Conservation (phyloP, 257 asterid genomes). For the Plantago elongata region DNA sequence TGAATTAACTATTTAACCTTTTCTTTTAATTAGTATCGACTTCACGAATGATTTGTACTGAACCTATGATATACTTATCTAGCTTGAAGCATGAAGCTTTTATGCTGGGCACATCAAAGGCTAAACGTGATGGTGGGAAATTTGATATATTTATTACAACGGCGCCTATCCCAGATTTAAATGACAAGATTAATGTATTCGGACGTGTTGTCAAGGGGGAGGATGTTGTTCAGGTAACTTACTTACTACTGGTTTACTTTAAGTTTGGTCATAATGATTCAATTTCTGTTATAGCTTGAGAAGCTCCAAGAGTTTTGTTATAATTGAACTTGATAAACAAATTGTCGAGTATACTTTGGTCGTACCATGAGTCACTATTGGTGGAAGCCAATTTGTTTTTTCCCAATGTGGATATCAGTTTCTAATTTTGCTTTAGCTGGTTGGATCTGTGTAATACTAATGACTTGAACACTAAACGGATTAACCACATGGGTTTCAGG, state of each 20-base stretch:
- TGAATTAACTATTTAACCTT: not conserved
- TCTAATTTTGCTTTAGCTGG: constrained; percentile 2
- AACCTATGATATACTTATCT: constrained; percentile 12
- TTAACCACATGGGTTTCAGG: constrained; percentile 39
- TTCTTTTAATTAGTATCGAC: too few species aligned
- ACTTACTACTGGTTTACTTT: not conserved
- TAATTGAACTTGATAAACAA: not conserved
- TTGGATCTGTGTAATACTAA: constrained; percentile 5
- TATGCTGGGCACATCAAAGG: constrained; percentile 93
- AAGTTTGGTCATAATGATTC: not conserved
- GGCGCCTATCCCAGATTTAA: constrained; percentile 88
- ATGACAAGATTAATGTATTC: constrained; percentile 71
- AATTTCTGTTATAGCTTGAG: not conserved
- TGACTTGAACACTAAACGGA: constrained; percentile 9
- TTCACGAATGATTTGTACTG: constrained; percentile 8
- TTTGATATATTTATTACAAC: constrained; percentile 86
- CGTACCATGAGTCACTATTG: not conserved
- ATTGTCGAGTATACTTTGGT: not conserved
- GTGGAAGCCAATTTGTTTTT: not conserved
- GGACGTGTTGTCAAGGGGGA: constrained; percentile 94
- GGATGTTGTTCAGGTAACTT: constrained; percentile 87
- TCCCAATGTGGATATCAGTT: not conserved
- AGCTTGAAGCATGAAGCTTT: constrained; percentile 95
- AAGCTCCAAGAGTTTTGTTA: not conserved
- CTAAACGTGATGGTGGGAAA: constrained; percentile 50